Base-by-base conservation (phyloP, 23 red algal species). In the Chondrus crispus region DNA sequence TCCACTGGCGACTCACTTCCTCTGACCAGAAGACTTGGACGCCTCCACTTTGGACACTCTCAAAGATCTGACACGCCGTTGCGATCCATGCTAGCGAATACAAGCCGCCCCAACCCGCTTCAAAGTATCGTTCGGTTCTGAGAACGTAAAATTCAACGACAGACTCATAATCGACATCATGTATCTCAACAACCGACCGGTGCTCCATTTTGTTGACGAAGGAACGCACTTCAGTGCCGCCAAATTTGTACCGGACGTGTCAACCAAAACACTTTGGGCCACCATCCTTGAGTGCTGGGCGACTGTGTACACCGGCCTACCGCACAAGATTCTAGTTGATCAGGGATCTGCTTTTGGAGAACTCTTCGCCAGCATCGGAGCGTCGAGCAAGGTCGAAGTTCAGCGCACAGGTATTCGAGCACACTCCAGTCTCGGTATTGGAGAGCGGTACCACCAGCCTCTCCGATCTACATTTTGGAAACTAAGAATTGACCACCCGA, bases 61-160 rank as follows among this genome's bases (percentile, higher is more conserved):
- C 2, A 52, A 75, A 2, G 48, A 88, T 44, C 22, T 88, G 33
- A 3, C 53, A 42, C 24, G 3, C 2, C 33, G 74, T 26, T 88
- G 84, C 35, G 4, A 75, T 1, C 20, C 28, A 2, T 88, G 84
- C 42, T 29, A 49, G 12, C 44, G 54, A 13, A 38, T 47, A 29
- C 19, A 16, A 2, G 3, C 64, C 3, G 74, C 32, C 26, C 84
- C 84, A 6, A 57, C 63, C 16, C 44, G 66, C 24, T 88, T 88
- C 66, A 88, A 88, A 41, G 45, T 88, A 12, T 62, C 62, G 4
- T 40, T 88, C 16, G 84, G 84, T 11, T 74, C 84, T 11, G 63
- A 72, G 8, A 42, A 71, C 6, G 24, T 71, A 2, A 14, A 62
- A 3, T 87, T 70, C 63, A 87, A 68, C 22, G 57, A 87, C 58